A percentile compares a stretch with the other conserved stretches of the same genome.
Evolutionary conservation across 2,329 filamentous ascomycete species (phyloP).

Genomic region (Didymosphaeria variabile): DNA sequence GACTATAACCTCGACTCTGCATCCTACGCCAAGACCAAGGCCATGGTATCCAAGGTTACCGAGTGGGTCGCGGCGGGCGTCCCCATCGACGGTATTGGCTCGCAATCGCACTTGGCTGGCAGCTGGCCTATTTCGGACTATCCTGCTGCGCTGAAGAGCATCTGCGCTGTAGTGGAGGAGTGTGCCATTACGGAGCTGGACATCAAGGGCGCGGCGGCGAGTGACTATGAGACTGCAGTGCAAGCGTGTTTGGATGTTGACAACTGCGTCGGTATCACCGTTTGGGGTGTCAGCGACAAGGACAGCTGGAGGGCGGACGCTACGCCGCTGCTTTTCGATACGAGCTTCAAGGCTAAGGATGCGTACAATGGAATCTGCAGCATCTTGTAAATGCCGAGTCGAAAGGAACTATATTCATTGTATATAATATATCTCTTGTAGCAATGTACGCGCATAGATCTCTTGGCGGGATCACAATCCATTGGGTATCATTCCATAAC

Average conservation of each 20-base stretch:
- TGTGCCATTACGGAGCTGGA: conserved; percentile 75
- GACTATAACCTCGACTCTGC: conserved; percentile 71
- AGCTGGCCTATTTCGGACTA: conserved; percentile 56
- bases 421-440: conserved; percentile 3
- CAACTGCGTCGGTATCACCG: conserved; percentile 72
- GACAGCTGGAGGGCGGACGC: conserved; percentile 53
- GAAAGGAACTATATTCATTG: neutral
- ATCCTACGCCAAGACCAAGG: conserved; percentile 65
- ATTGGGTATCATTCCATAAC: conserved; percentile 11
- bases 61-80: conserved; percentile 70
- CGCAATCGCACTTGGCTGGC: conserved; percentile 63
- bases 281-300: conserved; percentile 63
- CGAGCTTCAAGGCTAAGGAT: conserved; percentile 52
- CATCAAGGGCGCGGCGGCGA: conserved; percentile 64
- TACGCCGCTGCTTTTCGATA: conserved; percentile 55
- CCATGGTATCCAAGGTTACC: conserved; percentile 67
- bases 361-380: conserved; percentile 45
- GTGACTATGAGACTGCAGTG: conserved; percentile 65
- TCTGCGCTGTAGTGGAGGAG: conserved; percentile 64
- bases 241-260: conserved; percentile 66
- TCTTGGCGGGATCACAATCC: neutral
- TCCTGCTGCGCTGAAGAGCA: conserved; percentile 60
- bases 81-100: conserved; percentile 72
- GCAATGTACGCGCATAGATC: conserved; percentile 2
- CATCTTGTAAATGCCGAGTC: conserved; percentile 14